Base-by-base conservation (phyloP, 345 rosid species). In the Passiflora organensis region DNA sequence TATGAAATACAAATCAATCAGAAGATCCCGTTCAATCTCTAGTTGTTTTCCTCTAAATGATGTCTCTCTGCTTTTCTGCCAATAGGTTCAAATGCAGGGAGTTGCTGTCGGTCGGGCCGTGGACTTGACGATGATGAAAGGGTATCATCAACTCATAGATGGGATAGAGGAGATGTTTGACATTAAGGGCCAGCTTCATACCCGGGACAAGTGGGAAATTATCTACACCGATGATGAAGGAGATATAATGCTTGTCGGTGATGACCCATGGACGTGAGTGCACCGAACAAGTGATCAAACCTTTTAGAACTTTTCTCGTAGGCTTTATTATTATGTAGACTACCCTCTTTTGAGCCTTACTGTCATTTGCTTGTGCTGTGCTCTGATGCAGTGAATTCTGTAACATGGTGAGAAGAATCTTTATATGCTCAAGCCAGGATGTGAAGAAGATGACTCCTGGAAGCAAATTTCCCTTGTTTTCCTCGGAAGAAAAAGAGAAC, bases 221-320 rank as follows among this genome's bases (percentile, higher is more conserved):
- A 69, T 69, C 20, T 69, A 63, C 28, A 63, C 69, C 10, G 74
- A 69, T 19, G 74, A 69, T 0, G 74, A 69, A 39, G 74, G 74
- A 16, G 74, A 69, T 43, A 63, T 63, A 61, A 69, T 69, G 74
- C 65, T 69, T n/a, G 74, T 69, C 0, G 74, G 74, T 11, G 74
- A 69, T 13, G 74, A 69, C 17, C 74, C 74, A 17, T 69, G 74
- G 74, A 41, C 25, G 74, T 69, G 36, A 69, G 74, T 69, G 32
- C 32, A 23, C 25, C 13, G 17, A 28, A 14, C 47, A 0, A 4
- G 12, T 39, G 1, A 8, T 51, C 9, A 11, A 13, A 14, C 13
- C 5, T n/a, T n/a, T n/a, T n/a, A n/a, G n/a, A n/a, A n/a, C n/a
- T n/a, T n/a, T n/a, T n/a, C n/a, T n/a, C n/a, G n/a, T n/a, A n/a